A percentile compares a stretch with the other conserved stretches of the same genome.
Evolutionary conservation across 208 protist genomes (phyloP).

Genomic region (Angomonas ambiguus): DNA sequence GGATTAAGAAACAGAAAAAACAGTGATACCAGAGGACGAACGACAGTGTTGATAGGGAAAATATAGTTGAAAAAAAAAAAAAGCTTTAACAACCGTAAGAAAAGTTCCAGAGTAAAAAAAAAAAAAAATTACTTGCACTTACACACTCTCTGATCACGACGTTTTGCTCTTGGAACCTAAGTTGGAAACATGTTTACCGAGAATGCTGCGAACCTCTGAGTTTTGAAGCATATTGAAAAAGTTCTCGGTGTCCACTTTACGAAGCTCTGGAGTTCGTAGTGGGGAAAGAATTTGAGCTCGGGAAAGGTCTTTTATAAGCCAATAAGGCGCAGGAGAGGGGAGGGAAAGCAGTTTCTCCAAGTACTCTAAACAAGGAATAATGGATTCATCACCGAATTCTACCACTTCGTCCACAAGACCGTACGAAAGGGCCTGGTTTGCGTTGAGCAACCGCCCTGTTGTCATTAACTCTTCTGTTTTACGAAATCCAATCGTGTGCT

Average conservation of each 20-base stretch:
- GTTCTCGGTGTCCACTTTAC: slow-evolving; percentile 41
- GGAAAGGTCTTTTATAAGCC: slow-evolving; percentile 57
- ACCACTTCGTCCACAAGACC: slow-evolving; percentile 77
- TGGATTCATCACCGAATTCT: slow-evolving; percentile 40
- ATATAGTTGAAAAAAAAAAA: slow-evolving; percentile 3
- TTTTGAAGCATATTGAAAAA: slow-evolving; percentile 58
- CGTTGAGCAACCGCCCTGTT: slow-evolving; percentile 34
- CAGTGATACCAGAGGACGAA: neutral
- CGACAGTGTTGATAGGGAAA: neutral
- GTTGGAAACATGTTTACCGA: slow-evolving; percentile 14
- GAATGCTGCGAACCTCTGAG: slow-evolving; percentile 24
- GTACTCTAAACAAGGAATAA: slow-evolving; percentile 51
- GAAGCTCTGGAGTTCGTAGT: slow-evolving; percentile 43
- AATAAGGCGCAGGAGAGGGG: slow-evolving; percentile 48
- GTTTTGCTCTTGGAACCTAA: slow-evolving; percentile 7
- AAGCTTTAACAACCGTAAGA: neutral
- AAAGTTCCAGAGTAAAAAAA: slow-evolving; percentile 2
- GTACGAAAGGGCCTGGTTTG: slow-evolving; percentile 36
- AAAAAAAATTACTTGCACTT: neutral
- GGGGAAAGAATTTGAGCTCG: slow-evolving; percentile 42
- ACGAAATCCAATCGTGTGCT: slow-evolving; percentile 59
- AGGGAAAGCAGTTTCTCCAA: slow-evolving; percentile 46
- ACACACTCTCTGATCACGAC: neutral
- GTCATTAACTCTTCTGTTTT: slow-evolving; percentile 51
- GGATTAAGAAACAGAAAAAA: neutral